Conservation (phyloP, 371 early-diverging fungal genomes). For the Mortierella polycephala region DNA sequence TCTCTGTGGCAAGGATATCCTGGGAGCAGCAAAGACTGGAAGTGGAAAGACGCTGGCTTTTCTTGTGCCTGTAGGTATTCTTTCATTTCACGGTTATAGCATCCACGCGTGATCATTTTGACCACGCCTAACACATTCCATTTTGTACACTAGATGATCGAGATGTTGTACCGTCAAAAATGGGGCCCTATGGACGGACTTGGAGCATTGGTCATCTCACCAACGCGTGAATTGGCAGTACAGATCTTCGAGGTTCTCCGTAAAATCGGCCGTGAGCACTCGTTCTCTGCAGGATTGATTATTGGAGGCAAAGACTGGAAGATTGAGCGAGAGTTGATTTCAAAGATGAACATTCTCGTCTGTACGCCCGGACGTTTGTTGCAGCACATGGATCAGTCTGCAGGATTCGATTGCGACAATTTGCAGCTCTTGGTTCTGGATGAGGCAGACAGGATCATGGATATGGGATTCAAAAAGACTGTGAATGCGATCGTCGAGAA, state of each 20-base stretch:
- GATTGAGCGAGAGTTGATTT: slow-evolving; percentile 87
- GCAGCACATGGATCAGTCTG: slow-evolving; percentile 98
- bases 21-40: slow-evolving; percentile 99
- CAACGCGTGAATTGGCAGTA: slow-evolving; percentile 98
- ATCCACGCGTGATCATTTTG: no score
- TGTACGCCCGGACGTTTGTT: slow-evolving; percentile 98
- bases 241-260: slow-evolving; percentile 97
- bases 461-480: slow-evolving; percentile 95
- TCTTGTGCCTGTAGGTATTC: slow-evolving; percentile 86
- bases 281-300: slow-evolving; percentile 94
- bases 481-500: slow-evolving; percentile 95
- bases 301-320: slow-evolving; percentile 97
- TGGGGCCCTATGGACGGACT: slow-evolving; percentile 91
- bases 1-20: slow-evolving; percentile 88
- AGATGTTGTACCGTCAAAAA: slow-evolving; percentile 80
- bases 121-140: background rate
- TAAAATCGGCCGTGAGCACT: slow-evolving; percentile 85
- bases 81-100: no score
- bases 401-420: slow-evolving; percentile 87
- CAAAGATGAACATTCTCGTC: slow-evolving; percentile 94
- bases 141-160: slow-evolving; percentile 68
- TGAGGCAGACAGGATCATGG: slow-evolving; percentile 97
- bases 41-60: slow-evolving; percentile 99
- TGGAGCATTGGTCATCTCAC: slow-evolving; percentile 96
- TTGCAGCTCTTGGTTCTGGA: slow-evolving; percentile 94